These are phyloP conservation scores for Lactarius vividus DNA, from an alignment of 768 basidiomycete species.

Conservation along the genomic window DNA sequence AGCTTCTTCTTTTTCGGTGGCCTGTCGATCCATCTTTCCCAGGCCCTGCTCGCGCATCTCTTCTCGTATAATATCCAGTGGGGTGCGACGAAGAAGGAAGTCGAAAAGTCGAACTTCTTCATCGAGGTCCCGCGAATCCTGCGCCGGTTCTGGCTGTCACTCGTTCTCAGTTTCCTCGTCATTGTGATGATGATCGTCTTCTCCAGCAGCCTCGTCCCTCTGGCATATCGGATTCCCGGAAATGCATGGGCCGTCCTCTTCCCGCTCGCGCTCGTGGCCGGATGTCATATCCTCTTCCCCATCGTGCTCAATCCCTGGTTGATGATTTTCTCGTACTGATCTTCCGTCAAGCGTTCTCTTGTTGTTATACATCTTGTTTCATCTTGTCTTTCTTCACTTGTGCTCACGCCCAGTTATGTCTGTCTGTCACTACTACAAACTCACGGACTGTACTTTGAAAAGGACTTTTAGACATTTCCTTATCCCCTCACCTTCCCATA, in stretches of 20 bases:
- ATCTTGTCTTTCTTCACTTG: not conserved
- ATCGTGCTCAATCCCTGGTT: constrained; percentile 90
- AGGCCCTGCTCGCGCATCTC: constrained; percentile 53
- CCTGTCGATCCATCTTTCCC: constrained; percentile 50
- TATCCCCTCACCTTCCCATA: not conserved
- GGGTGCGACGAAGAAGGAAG: constrained; percentile 72
- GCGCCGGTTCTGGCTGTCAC: constrained; percentile 70
- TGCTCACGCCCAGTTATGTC: not conserved
- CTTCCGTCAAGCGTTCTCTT: not conserved
- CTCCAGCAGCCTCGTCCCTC: constrained; percentile 48
- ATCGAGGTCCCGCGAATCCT: constrained; percentile 83
- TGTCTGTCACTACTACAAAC: not conserved
- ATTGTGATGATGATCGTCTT: constrained; percentile 59
- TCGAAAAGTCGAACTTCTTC: constrained; percentile 87
- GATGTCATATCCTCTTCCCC: constrained; percentile 71
- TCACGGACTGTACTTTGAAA: constrained; percentile 6
- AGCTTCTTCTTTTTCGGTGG: constrained; percentile 59
- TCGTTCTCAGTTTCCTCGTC: constrained; percentile 50
- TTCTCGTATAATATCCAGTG: constrained; percentile 59
- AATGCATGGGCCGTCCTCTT: constrained; percentile 70
- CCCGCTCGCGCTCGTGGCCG: constrained; percentile 65
- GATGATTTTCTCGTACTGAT: constrained; percentile 72
- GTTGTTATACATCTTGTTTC: not conserved
- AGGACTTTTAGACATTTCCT: not conserved
- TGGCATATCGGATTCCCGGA: constrained; percentile 60